Percentiles rank a stretch among this genome's conserved stretches.
These are phyloP conservation scores for Phytophthora pseudosyringae DNA, from an alignment of 352 stramenopile genomes.

Conservation along the genomic window DNA sequence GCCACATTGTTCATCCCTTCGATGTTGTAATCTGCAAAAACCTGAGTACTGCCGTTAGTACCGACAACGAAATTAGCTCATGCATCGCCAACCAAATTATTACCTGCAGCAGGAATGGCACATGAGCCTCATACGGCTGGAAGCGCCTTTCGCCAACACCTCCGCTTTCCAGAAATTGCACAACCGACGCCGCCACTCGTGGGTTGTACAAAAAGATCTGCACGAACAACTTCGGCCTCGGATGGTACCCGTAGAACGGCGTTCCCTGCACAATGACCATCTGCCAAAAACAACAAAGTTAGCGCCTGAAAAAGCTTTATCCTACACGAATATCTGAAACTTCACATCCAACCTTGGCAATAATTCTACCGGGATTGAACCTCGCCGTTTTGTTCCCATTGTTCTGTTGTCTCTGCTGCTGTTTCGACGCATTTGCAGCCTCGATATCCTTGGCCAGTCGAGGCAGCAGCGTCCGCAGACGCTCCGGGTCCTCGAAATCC, in stretches of 20 bases:
- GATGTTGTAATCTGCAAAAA: constrained; percentile 93
- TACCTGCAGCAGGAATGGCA: constrained; percentile 90
- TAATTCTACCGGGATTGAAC: constrained; percentile 37
- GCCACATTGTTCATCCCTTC: constrained; percentile 91
- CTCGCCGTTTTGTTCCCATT: constrained; percentile 10
- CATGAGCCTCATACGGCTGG: constrained; percentile 90
- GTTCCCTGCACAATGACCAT: constrained; percentile 88
- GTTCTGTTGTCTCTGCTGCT: constrained; percentile 40
- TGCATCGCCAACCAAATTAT: not conserved
- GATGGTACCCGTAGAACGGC: constrained; percentile 92
- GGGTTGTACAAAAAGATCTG: constrained; percentile 92
- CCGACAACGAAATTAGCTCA: too few relatives aligned
- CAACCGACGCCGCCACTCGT: constrained; percentile 55
- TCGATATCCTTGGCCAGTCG: constrained; percentile 81
- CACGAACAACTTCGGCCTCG: constrained; percentile 77
- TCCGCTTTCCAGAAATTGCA: constrained; percentile 87
- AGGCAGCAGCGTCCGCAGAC: constrained; percentile 64
- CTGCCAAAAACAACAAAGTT: constrained; percentile 36
- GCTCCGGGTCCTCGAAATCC: constrained; percentile 72
- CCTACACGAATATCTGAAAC: not conserved
- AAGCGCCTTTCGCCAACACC: constrained; percentile 73
- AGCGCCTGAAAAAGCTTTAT: not conserved
- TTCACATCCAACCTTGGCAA: constrained; percentile 70
- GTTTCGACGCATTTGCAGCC: constrained; percentile 49
- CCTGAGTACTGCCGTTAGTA: constrained; percentile 29